Evolutionary conservation across 371 early-diverging fungal species (phyloP).

Genomic region (Encephalitozoon romaleae): DNA sequence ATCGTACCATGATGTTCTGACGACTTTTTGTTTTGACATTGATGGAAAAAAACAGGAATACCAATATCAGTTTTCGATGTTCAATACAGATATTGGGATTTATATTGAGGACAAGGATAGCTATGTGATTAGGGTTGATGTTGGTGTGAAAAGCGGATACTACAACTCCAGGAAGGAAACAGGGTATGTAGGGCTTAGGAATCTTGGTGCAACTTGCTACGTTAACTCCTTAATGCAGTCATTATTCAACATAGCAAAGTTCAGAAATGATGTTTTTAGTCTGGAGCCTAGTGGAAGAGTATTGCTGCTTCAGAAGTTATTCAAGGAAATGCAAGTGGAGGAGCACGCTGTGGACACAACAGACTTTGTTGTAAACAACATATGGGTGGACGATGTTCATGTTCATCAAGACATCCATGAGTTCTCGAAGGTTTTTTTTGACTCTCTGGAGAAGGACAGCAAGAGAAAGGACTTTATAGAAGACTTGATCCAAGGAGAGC

Average conservation of each 20-base stretch:
- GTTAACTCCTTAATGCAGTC: slow-evolving; percentile 95
- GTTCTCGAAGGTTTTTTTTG: slow-evolving; percentile 59
- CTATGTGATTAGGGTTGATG: not conserved
- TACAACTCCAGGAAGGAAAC: slow-evolving; percentile 27
- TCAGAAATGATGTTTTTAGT: slow-evolving; percentile 65
- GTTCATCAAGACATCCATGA: slow-evolving; percentile 61
- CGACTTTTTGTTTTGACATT: not conserved
- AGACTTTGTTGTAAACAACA: slow-evolving; percentile 3
- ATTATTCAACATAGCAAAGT: slow-evolving; percentile 81
- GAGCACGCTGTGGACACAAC: slow-evolving; percentile 16
- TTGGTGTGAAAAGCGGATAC: not conserved
- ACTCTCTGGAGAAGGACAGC: slow-evolving; percentile 56
- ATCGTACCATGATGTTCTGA: slow-evolving; percentile 19
- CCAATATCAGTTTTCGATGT: slow-evolving; percentile 26
- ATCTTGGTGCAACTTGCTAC: slow-evolving; percentile 98
- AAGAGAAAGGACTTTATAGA: slow-evolving; percentile 47
- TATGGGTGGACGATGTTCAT: slow-evolving; percentile 44
- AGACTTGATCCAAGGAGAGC: slow-evolving; percentile 49
- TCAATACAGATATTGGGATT: slow-evolving; percentile 20
- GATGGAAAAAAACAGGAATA: not conserved
- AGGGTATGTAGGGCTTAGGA: slow-evolving; percentile 68
- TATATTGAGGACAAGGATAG: not conserved
- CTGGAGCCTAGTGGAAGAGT: slow-evolving; percentile 25
- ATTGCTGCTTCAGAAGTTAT: slow-evolving; percentile 68
- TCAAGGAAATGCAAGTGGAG: slow-evolving; percentile 63